A percentile compares a stretch with the other conserved stretches of the same genome.
These are phyloP conservation scores for Cryptosporidium ubiquitum DNA, from an alignment of 169 alveolate species.

Conservation along the genomic window DNA sequence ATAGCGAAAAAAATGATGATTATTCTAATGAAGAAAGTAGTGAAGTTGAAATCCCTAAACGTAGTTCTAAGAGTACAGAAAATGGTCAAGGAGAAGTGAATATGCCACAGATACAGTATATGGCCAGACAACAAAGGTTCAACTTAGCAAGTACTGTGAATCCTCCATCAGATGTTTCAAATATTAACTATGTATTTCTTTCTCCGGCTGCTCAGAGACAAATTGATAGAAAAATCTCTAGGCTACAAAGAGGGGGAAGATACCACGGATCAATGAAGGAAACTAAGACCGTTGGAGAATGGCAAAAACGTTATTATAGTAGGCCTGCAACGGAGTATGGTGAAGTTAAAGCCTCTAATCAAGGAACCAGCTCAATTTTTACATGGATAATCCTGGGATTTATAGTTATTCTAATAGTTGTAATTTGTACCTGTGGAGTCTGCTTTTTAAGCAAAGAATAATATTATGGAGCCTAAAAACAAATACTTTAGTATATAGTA, in stretches of 20 bases:
- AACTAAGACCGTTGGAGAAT: conserved; percentile 62
- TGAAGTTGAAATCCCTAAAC: not conserved
- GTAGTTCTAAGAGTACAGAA: not conserved
- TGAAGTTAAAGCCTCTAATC: not conserved
- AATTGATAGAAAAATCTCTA: conserved; percentile 47
- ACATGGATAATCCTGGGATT: conserved; percentile 46
- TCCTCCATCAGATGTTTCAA: conserved; percentile 33
- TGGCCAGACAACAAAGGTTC: conserved; percentile 46
- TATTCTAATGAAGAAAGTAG: not conserved
- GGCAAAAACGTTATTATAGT: conserved; percentile 61
- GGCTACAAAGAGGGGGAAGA: conserved; percentile 28
- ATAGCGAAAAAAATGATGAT: conserved; percentile 1
- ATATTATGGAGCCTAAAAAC: not conserved
- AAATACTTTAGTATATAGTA: not conserved
- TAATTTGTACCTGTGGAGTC: not conserved
- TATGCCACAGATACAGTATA: conserved; percentile 14
- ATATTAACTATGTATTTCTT: conserved; percentile 54
- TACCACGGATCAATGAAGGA: conserved; percentile 57
- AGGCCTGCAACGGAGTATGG: conserved; percentile 38
- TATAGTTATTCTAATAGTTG: not conserved
- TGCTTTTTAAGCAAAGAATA: not conserved
- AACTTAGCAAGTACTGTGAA: conserved; percentile 27
- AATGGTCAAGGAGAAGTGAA: not conserved
- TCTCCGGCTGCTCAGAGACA: conserved; percentile 40
- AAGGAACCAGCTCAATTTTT: not conserved